These are phyloP conservation scores for Ophiocordyceps camponoti-floridani DNA, from an alignment of 2,329 filamentous ascomycete species.

Conservation along the genomic window DNA sequence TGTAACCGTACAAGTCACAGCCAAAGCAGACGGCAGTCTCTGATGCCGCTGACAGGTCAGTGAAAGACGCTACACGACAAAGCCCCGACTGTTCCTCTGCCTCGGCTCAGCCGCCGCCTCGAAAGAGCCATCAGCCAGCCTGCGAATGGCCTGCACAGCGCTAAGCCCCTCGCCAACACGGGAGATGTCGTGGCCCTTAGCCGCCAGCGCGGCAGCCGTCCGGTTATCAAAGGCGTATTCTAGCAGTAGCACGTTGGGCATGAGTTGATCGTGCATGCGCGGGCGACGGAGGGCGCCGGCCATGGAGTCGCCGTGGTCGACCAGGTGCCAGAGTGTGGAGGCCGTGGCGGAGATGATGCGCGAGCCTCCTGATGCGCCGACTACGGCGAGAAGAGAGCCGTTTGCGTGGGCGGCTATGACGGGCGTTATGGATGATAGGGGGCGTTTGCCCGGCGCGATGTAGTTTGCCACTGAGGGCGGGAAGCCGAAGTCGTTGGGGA, in stretches of 20 bases:
- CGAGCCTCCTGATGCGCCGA: slow-evolving; percentile 65
- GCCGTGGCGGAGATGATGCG: slow-evolving; percentile 69
- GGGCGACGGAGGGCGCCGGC: slow-evolving; percentile 45
- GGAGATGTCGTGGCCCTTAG: slow-evolving; percentile 52
- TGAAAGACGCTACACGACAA: neutral
- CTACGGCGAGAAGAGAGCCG: slow-evolving; percentile 45
- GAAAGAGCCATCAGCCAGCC: slow-evolving; percentile 47
- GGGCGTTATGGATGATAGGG: slow-evolving; percentile 67
- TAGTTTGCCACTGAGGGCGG: slow-evolving; percentile 66
- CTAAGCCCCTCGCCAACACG: slow-evolving; percentile 47
- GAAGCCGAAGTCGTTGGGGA: slow-evolving; percentile 70
- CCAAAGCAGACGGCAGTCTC: too few relatives aligned
- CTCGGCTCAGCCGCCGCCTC: slow-evolving; percentile 64
- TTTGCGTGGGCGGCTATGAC: slow-evolving; percentile 51
- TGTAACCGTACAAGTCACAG: too few relatives aligned
- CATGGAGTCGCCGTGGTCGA: slow-evolving; percentile 45
- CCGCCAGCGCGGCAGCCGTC: slow-evolving; percentile 44
- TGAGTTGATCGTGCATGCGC: slow-evolving; percentile 65
- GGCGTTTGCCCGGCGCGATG: slow-evolving; percentile 63
- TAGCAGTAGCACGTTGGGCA: slow-evolving; percentile 50
- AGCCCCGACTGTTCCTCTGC: slow-evolving; percentile 50
- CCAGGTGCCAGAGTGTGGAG: slow-evolving; percentile 53
- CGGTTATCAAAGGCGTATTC: slow-evolving; percentile 51
- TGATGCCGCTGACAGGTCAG: too few relatives aligned
- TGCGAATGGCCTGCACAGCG: slow-evolving; percentile 51